Evolutionary conservation across 2,329 filamentous ascomycete genomes (phyloP).

Genomic region (Dactylonectria macrodidyma): DNA sequence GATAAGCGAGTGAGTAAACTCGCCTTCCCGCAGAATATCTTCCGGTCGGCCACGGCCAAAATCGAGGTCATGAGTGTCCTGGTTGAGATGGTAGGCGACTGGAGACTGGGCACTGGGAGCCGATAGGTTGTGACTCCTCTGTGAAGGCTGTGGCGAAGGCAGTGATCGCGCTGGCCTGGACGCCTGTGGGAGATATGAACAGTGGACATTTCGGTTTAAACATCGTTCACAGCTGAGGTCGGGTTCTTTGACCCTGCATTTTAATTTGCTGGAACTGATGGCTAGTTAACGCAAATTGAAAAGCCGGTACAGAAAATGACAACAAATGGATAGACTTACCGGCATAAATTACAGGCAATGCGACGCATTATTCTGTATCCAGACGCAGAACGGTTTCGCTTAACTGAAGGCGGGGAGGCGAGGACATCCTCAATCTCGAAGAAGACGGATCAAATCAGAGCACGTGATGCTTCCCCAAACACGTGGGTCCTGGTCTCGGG

Average conservation of each 20-base stretch:
- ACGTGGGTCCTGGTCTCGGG: not conserved
- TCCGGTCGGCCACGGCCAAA: constrained; percentile 23
- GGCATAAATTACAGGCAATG: not conserved
- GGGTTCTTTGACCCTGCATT: not conserved
- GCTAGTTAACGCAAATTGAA: not conserved
- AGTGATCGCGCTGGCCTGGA: not conserved
- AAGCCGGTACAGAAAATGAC: not conserved
- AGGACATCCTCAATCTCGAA: not conserved
- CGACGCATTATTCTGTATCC: not conserved
- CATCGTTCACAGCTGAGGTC: not conserved
- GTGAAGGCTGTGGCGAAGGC: not conserved
- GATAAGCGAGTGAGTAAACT: constrained; percentile 28
- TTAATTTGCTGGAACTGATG: not conserved
- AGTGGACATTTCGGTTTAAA: not conserved
- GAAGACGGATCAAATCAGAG: not conserved
- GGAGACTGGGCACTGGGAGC: not conserved
- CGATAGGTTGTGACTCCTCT: not conserved
- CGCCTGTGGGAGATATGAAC: not conserved
- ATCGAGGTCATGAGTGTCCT: constrained; percentile 21
- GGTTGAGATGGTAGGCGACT: constrained; percentile 17
- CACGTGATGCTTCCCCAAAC: not conserved
- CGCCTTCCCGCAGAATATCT: constrained; percentile 25
- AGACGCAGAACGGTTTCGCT: not conserved
- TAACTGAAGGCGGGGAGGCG: not conserved
- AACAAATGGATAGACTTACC: not conserved